Evolutionary conservation across 148 eudicot species (phyloP).

Genomic region (Vaccinium darrowii): DNA sequence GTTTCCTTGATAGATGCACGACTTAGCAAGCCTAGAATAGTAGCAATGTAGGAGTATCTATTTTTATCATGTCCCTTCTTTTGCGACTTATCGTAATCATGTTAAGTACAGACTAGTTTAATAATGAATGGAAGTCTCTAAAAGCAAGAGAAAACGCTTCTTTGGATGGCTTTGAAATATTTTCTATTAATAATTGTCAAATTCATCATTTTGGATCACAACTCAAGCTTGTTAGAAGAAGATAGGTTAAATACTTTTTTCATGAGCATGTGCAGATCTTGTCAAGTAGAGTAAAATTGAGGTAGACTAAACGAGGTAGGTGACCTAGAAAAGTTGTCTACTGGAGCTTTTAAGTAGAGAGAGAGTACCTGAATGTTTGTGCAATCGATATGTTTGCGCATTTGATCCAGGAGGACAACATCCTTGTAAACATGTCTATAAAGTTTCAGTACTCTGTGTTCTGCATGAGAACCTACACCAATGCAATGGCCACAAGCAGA

Average conservation of each 20-base stretch:
- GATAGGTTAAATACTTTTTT: neutral
- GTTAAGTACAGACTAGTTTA: neutral
- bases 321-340: neutral
- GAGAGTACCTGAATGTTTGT: conserved; percentile 51
- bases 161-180: neutral
- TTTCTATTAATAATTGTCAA: neutral
- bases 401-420: conserved; percentile 50
- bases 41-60: neutral
- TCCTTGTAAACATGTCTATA: conserved; percentile 67
- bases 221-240: conserved; percentile 6
- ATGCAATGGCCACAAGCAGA: conserved; percentile 48
- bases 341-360: neutral
- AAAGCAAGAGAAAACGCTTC: neutral
- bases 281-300: neutral
- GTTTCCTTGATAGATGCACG: neutral
- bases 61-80: neutral
- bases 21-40: neutral
- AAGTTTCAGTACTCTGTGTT: conserved; percentile 45
- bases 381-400: conserved; percentile 46
- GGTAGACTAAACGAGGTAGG: neutral
- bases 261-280: neutral
- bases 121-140: neutral
- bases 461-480: conserved; percentile 33
- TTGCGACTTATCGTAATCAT: neutral
- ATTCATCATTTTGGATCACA: neutral